Evolutionary conservation across 768 basidiomycete genomes (phyloP), one percentile per base, ranked within the genome.

Genomic region (Rhodotorula diobovata): DNA sequence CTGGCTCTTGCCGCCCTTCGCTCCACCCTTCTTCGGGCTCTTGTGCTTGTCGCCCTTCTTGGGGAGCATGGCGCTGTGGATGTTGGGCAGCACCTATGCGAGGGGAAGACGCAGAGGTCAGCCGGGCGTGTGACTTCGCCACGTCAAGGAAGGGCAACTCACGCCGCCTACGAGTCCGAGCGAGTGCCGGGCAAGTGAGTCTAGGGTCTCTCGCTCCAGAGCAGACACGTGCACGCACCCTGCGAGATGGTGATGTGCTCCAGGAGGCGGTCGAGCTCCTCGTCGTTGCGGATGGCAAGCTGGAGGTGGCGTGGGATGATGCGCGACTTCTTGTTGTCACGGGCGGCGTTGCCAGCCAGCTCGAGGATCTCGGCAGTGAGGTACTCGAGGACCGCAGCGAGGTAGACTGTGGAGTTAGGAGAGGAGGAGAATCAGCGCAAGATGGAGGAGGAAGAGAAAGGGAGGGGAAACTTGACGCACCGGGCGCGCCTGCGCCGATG

Each of bases 201-300:
- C 50, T 25, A n/a, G 14, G 46, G 20, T 18, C 23, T 9, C 2
- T 10, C 10, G 28, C 23, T 14, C 23, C 45, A 50, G 48, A 25
- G 51, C 6, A n/a, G n/a, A 28, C 21, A n/a, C n/a, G n/a, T n/a
- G n/a, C n/a, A n/a, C 54, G 25, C 14, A 82, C 91, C 91, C 80
- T 93, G 90, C n/a, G 89, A 89, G 83, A 93, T 91, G 79, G 89
- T 87, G 74, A 83, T 37, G 48, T 57, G 54, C 16, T 20, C 23
- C 67, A 93, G 86, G 73, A 92, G 88, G 76, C 87, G 89, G 79
- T 96, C 93, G 23, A 96, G 87, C 79, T 97, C 94, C 80, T 96
- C 93, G 80, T 98, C 94, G 51, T 94, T 94, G 73, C 92, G 89
- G 75, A 89, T 88, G 63, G 88, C 88, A 59, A 89, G 85, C 79